A percentile compares a stretch with the other conserved stretches of the same genome.
Conservation (phyloP, 2,329 filamentous ascomycete species). For the Penicillium sp. region DNA sequence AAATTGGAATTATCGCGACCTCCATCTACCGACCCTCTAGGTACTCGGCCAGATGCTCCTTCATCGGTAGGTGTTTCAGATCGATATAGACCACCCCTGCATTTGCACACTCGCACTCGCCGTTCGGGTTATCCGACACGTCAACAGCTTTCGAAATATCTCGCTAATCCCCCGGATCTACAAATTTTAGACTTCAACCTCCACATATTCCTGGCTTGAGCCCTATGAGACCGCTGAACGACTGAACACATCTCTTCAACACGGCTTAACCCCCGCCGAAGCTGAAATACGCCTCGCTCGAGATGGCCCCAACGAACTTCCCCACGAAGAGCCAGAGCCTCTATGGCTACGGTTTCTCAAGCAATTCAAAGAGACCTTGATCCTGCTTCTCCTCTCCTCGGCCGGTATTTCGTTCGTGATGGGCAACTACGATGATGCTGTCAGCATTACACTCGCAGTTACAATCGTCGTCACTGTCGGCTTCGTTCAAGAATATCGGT, state of each 20-base stretch:
- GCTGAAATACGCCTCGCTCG: constrained; percentile 77
- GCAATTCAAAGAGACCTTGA: constrained; percentile 95
- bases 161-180: constrained; percentile 21
- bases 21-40: constrained; percentile 34
- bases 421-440: constrained; percentile 90
- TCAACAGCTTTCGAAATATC: constrained; percentile 6
- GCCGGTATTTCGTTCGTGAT: constrained; percentile 86
- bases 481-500: constrained; percentile 96
- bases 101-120: background rate
- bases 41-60: constrained; percentile 31
- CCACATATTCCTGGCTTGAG: constrained; percentile 68
- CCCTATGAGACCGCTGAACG: constrained; percentile 76
- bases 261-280: constrained; percentile 80
- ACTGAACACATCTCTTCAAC: constrained; percentile 78
- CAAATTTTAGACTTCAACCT: constrained; percentile 45
- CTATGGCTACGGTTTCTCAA: constrained; percentile 94
- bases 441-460: constrained; percentile 94
- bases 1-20: constrained; percentile 32
- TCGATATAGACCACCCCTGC: background rate
- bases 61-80: constrained; percentile 38
- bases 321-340: constrained; percentile 90
- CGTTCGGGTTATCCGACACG: background rate
- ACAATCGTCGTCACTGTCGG: constrained; percentile 96
- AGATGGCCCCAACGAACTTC: constrained; percentile 91
- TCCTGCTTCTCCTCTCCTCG: constrained; percentile 86